Percentiles rank a stretch among this genome's conserved stretches.
Conservation (phyloP, 257 asterid species). For the Ehretia macrophylla region DNA sequence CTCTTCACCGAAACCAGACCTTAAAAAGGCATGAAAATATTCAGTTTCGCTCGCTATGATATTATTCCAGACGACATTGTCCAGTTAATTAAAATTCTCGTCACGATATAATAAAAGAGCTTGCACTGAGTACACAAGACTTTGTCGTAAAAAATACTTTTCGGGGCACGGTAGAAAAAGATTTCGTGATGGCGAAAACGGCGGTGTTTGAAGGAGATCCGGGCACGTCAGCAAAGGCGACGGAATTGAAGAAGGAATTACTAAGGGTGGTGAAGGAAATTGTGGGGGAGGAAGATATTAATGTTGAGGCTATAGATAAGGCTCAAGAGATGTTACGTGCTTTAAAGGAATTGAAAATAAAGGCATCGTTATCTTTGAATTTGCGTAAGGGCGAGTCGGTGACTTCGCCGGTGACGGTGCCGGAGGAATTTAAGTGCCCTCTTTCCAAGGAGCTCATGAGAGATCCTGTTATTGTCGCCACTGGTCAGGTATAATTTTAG, state of each 20-base stretch:
- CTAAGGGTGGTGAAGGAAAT: conserved; percentile 58
- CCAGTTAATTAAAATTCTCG: too few relatives aligned
- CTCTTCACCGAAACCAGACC: not conserved
- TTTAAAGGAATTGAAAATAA: conserved; percentile 58
- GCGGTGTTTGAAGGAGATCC: conserved; percentile 60
- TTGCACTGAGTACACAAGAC: too few relatives aligned
- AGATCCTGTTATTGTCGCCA: conserved; percentile 81
- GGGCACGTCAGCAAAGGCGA: conserved; percentile 40
- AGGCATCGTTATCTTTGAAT: conserved; percentile 31
- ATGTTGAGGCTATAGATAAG: conserved; percentile 56
- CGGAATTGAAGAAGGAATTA: conserved; percentile 67
- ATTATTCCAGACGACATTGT: not conserved
- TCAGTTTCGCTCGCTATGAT: not conserved
- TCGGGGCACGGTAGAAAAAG: not conserved
- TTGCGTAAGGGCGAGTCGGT: conserved; percentile 20
- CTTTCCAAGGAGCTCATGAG: conserved; percentile 77
- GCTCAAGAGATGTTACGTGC: conserved; percentile 47
- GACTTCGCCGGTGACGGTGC: conserved; percentile 39
- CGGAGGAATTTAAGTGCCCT: conserved; percentile 85
- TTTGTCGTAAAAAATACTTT: too few relatives aligned
- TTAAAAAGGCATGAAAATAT: not conserved
- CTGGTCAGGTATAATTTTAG: conserved; percentile 63
- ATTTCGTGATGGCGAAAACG: conserved; percentile 61
- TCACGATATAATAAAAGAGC: not conserved
- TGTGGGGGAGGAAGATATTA: conserved; percentile 51